Percentiles rank a stretch among this genome's conserved stretches.
phyloP scores from a whole-genome alignment of 139 green algal species.

The Asterochloris erici region DNA sequence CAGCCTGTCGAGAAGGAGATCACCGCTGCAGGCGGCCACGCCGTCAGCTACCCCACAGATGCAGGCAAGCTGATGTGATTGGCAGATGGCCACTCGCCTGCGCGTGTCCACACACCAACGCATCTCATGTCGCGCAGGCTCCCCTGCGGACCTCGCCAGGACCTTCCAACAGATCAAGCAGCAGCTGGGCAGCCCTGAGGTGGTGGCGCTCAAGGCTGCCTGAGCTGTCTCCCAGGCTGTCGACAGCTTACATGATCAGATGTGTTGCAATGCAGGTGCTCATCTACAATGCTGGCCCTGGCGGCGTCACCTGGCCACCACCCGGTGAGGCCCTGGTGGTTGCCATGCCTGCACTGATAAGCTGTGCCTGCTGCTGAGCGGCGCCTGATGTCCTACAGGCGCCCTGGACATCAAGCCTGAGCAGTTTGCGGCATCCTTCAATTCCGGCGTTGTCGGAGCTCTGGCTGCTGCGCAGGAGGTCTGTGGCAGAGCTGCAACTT shows the following conservation, averaged over 20 bases:
- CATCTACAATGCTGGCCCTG: conserved; percentile 19
- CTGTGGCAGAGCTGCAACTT: no score
- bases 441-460: no score
- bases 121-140: background rate
- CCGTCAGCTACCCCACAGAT: background rate
- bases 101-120: background rate
- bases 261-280: background rate
- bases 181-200: background rate
- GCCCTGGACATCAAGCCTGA: no score
- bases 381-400: no score
- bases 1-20: background rate
- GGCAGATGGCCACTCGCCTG: background rate
- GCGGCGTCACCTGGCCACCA: conserved; percentile 4
- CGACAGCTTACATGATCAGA: no score
- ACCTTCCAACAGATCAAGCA: background rate
- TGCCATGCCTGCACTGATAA: no score
- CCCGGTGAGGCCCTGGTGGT: background rate
- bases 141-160: background rate
- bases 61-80: no score
- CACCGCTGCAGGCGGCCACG: background rate
- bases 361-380: no score
- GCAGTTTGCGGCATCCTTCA: no score
- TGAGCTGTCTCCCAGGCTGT: no score
- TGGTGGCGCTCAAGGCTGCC: no score
- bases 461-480: no score